A percentile compares a stretch with the other conserved stretches of the same genome.
These are phyloP conservation scores for Rhodocollybia butyracea DNA, from an alignment of 768 basidiomycete genomes.

Conservation along the genomic window DNA sequence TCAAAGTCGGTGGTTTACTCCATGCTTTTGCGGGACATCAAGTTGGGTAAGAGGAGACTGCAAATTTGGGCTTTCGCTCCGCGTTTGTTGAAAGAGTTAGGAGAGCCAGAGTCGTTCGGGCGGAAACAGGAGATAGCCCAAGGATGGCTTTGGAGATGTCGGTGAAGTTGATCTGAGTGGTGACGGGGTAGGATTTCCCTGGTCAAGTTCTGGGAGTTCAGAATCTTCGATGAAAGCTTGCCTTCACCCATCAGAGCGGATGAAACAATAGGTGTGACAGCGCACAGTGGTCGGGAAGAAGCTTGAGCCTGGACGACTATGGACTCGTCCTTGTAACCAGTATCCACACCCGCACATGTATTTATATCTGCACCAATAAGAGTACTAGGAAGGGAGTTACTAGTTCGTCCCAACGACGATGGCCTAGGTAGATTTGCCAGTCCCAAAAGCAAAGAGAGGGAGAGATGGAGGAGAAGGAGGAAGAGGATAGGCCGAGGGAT, in stretches of 20 bases:
- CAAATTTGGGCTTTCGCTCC: slow-evolving; percentile 82
- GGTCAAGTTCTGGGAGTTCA: slow-evolving; percentile 64
- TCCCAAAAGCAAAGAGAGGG: too few species aligned
- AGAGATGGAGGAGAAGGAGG: too few species aligned
- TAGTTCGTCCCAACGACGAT: slow-evolving; percentile 67
- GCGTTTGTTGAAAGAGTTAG: slow-evolving; percentile 90
- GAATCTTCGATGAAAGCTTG: slow-evolving; percentile 16
- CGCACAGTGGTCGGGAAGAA: slow-evolving; percentile 73
- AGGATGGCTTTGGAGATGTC: slow-evolving; percentile 49
- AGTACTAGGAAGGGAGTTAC: slow-evolving; percentile 74
- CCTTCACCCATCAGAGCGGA: slow-evolving; percentile 19
- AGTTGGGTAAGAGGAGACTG: slow-evolving; percentile 69
- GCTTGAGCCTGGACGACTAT: slow-evolving; percentile 88
- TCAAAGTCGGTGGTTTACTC: slow-evolving; percentile 72
- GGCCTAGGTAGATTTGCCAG: too few species aligned
- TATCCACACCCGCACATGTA: slow-evolving; percentile 80
- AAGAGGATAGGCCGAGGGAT: too few species aligned
- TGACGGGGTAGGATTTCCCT: slow-evolving; percentile 73
- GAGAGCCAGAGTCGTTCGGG: slow-evolving; percentile 83
- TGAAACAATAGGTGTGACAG: slow-evolving; percentile 51
- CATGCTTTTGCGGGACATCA: slow-evolving; percentile 55
- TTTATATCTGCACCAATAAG: slow-evolving; percentile 82
- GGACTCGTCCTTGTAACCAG: slow-evolving; percentile 69
- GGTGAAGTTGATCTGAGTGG: slow-evolving; percentile 71
- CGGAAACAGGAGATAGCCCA: slow-evolving; percentile 84